Percentiles rank a stretch among this genome's conserved stretches.
Conservation (phyloP, 2,329 filamentous ascomycete genomes). For the Trichoderma sp. region DNA sequence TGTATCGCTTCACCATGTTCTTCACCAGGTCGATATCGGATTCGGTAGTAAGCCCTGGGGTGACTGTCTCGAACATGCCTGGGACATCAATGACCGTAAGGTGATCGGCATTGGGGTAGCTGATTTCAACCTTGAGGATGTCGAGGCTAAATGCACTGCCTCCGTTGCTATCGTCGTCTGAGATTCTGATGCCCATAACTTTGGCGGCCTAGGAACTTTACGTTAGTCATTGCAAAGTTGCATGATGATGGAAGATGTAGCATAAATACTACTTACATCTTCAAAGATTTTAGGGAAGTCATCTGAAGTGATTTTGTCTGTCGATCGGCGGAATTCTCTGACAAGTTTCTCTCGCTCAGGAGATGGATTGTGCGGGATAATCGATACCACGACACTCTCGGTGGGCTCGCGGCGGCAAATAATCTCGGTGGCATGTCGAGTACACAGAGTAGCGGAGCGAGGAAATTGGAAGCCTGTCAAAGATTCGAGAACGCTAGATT, state of each 20-base stretch:
- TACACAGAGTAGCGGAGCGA: slow-evolving; percentile 47
- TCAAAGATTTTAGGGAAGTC: slow-evolving; percentile 43
- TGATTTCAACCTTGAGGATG: slow-evolving; percentile 44
- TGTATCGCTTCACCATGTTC: slow-evolving; percentile 51
- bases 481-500: slow-evolving; percentile 79
- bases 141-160: slow-evolving; percentile 48
- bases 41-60: slow-evolving; percentile 45
- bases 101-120: slow-evolving; percentile 46
- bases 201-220: slow-evolving; percentile 40
- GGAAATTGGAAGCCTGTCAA: slow-evolving; percentile 53
- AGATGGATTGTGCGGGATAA: slow-evolving; percentile 38
- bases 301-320: slow-evolving; percentile 32
- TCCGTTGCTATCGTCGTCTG: neutral
- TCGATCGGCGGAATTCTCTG: slow-evolving; percentile 27
- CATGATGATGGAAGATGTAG: neutral
- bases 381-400: slow-evolving; percentile 43
- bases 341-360: slow-evolving; percentile 24
- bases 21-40: slow-evolving; percentile 48
- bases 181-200: slow-evolving; percentile 47
- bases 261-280: slow-evolving; percentile 36
- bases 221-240: neutral
- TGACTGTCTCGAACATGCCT: slow-evolving; percentile 49
- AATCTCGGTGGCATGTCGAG: slow-evolving; percentile 48
- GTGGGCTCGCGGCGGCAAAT: slow-evolving; percentile 31
- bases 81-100: slow-evolving; percentile 58